phyloP scores from a whole-genome alignment of 345 rosid species.

The Passiflora organensis region DNA sequence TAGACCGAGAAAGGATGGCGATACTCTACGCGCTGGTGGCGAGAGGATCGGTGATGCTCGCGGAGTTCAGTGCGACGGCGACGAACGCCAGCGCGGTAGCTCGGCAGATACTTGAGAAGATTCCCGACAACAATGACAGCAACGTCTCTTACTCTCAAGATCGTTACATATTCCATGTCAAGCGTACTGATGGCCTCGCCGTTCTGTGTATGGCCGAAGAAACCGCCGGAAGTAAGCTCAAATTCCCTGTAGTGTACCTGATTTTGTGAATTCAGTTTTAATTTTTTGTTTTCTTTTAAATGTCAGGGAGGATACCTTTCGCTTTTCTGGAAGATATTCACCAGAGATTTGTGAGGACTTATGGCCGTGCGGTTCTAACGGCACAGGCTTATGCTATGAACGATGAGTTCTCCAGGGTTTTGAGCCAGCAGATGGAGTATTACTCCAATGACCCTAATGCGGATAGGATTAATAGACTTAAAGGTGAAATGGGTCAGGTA shows the following conservation, averaged over 20 bases:
- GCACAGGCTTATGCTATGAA: constrained; percentile 94
- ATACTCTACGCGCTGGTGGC: constrained; percentile 88
- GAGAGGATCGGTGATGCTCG: constrained; percentile 82
- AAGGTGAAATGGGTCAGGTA: constrained; percentile 97
- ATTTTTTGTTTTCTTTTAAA: background rate
- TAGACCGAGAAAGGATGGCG: constrained; percentile 44
- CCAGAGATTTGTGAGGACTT: constrained; percentile 79
- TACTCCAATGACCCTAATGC: constrained; percentile 83
- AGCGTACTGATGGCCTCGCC: constrained; percentile 96
- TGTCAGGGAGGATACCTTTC: constrained; percentile 79
- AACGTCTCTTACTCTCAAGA: constrained; percentile 91
- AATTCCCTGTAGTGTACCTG: background rate
- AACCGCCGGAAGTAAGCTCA: constrained; percentile 65
- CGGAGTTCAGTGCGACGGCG: constrained; percentile 69
- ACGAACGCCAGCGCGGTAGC: constrained; percentile 84
- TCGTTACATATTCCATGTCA: constrained; percentile 84
- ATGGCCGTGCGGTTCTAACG: constrained; percentile 61
- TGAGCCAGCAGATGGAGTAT: constrained; percentile 92
- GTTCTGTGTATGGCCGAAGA: constrained; percentile 98
- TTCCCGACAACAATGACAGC: constrained; percentile 65
- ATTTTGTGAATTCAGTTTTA: background rate
- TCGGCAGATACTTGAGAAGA: constrained; percentile 72
- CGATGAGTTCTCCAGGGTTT: constrained; percentile 88
- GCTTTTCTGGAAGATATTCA: constrained; percentile 90
- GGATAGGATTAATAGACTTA: constrained; percentile 78